Evolutionary conservation across 192 early-diverging fungal genomes (phyloP), one percentile per base, ranked within the genome.

Genomic region (Dispira simplex): DNA sequence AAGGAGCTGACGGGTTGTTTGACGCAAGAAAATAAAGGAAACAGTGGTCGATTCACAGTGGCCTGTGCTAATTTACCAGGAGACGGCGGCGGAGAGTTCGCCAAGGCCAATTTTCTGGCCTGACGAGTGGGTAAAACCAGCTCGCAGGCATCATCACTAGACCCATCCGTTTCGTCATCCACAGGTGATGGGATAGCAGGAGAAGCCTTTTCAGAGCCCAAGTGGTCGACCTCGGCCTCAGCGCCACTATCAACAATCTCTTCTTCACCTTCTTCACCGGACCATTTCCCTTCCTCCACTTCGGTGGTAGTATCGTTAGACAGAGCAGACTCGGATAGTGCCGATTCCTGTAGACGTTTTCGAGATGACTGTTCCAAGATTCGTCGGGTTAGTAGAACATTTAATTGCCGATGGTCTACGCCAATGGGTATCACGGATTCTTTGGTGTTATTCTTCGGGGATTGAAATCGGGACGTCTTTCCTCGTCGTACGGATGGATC

Each of bases 341-440:
- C 32, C 6, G 6, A 39, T 39, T 39, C 32, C 32, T 58, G 25
- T 10, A 28, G 56, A 1, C 27, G 56, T 18, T 39, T 26, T 8
- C 28, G 56, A 11, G 56, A 25, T n/a, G 56, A n/a, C 56, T 18
- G 32, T 16, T 58, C 27, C 16, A 62, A 45, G 59, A 62, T 62
- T 45, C 46, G 44, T 21, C 46, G 59, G 43, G 59, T 45, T n/a
- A 62, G 14, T 8, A 62, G 28, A 11, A 6, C n/a, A 45, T 62
- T 62, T 11, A 62, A 45, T 44, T 62, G 59, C 14, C 25, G 14
- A 43, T 62, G 59, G 16, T 16, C 59, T 11, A 62, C 46, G 9
- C 59, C 59, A 2, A 9, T 26, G 18, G 51, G 51, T 39, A 39
- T 39, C 32, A 39, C 32, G 32, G 32, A 39, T 39, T 39, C 32